These are phyloP conservation scores for Boletales sp. DNA, from an alignment of 768 basidiomycete genomes.

Conservation along the genomic window DNA sequence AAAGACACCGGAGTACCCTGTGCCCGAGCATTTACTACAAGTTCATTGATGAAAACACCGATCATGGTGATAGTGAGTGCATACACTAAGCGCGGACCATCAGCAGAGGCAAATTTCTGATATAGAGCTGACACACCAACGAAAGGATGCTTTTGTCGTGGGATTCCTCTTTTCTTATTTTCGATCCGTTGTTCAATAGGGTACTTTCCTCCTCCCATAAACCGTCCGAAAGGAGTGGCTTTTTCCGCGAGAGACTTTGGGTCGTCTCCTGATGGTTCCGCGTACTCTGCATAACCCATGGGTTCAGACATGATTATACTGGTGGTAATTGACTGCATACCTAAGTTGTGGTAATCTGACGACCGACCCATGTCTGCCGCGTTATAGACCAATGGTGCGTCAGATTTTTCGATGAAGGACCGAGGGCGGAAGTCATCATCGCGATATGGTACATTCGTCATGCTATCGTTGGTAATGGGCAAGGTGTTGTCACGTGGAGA, in stretches of 20 bases:
- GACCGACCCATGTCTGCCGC: conserved; percentile 40
- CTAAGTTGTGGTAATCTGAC: conserved; percentile 50
- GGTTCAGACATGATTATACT: not conserved
- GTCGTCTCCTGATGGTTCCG: conserved; percentile 43
- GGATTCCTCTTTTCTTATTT: conserved; percentile 81
- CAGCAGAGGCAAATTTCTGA: not conserved
- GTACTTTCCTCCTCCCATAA: conserved; percentile 49
- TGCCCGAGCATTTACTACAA: conserved; percentile 66
- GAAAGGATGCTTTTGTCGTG: conserved; percentile 75
- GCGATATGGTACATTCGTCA: conserved; percentile 15
- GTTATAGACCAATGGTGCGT: conserved; percentile 44
- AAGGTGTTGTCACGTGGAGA: conserved; percentile 7
- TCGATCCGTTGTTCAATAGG: conserved; percentile 81
- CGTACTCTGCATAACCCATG: conserved; percentile 49
- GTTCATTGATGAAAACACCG: conserved; percentile 78
- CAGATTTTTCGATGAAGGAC: conserved; percentile 18
- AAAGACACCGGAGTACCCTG: conserved; percentile 86
- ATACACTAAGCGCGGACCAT: conserved; percentile 47
- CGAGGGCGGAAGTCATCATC: conserved; percentile 19
- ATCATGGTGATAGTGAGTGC: conserved; percentile 62
- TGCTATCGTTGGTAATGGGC: conserved; percentile 3
- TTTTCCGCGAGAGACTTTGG: conserved; percentile 37
- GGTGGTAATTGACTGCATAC: conserved; percentile 27
- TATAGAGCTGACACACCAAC: conserved; percentile 49
- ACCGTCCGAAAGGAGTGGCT: conserved; percentile 35